phyloP scores from a whole-genome alignment of 2,329 filamentous ascomycete genomes.

The Neoarthrinium moseri region DNA sequence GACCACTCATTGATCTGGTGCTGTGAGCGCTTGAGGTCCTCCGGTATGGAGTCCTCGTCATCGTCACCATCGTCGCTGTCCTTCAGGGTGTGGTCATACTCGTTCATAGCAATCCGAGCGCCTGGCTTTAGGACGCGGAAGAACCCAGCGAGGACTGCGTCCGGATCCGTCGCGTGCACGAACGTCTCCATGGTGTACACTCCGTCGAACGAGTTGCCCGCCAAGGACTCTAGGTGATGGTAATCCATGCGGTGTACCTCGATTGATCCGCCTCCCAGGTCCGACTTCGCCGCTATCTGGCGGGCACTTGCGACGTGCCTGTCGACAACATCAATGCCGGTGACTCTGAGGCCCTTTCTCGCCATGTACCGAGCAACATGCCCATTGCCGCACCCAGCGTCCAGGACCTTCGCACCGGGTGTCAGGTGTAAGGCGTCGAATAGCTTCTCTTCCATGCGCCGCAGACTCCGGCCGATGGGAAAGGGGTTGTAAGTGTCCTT shows the following conservation, averaged over 20 bases:
- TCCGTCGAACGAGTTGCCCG: constrained; percentile 41
- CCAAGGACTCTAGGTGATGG: constrained; percentile 43
- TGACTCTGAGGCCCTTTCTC: constrained; percentile 33
- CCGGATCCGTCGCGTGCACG: constrained; percentile 48
- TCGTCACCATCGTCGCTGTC: constrained; percentile 23
- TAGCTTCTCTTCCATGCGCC: background rate
- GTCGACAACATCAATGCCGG: constrained; percentile 47
- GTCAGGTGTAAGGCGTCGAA: background rate
- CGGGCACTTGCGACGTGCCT: constrained; percentile 43
- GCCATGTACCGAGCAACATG: background rate
- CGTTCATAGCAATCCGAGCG: constrained; percentile 42
- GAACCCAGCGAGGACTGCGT: constrained; percentile 42
- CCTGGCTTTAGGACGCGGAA: constrained; percentile 45
- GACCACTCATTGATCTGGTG: constrained; percentile 39
- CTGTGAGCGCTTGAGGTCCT: too few relatives aligned
- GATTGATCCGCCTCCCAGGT: constrained; percentile 33
- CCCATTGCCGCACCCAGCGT: background rate
- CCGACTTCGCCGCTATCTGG: constrained; percentile 33
- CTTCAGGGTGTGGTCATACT: constrained; percentile 41
- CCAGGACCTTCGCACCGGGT: background rate
- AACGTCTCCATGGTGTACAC: constrained; percentile 57
- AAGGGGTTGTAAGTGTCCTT: background rate
- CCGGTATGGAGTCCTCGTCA: too few relatives aligned
- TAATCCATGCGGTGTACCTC: constrained; percentile 45
- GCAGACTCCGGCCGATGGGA: background rate